Evolutionary conservation across 805 yeast genomes (phyloP).

Genomic region (Wickerhamomyces strasburgensis): DNA sequence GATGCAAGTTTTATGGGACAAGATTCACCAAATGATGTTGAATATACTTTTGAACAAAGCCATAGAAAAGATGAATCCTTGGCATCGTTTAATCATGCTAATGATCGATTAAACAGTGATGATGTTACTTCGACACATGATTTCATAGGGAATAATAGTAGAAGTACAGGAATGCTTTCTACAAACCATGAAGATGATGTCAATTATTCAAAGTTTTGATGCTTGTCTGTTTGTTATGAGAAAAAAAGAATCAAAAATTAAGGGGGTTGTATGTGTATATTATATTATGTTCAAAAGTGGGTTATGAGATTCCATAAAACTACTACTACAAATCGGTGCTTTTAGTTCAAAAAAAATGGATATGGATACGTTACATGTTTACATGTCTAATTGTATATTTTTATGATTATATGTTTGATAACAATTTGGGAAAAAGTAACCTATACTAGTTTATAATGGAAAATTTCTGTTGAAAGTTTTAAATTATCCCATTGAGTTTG

Average conservation of each 20-base stretch:
- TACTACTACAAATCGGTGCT: too few relatives aligned
- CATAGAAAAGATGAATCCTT: conserved; percentile 17
- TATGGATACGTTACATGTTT: too few relatives aligned
- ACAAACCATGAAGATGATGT: conserved; percentile 1
- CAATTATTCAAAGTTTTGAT: conserved; percentile 11
- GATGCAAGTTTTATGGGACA: conserved; percentile 4
- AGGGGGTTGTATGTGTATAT: neutral
- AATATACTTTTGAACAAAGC: conserved; percentile 8
- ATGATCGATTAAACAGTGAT: conserved; percentile 5
- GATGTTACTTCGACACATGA: conserved; percentile 19
- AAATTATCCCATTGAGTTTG: conserved; percentile 13
- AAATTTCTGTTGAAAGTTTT: conserved; percentile 3
- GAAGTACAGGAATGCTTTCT: neutral
- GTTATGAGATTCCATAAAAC: too few relatives aligned
- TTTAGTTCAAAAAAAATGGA: too few relatives aligned
- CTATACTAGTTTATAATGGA: neutral
- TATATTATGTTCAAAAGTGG: neutral
- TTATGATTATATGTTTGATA: neutral
- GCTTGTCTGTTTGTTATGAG: neutral
- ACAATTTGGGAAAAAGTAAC: too few relatives aligned
- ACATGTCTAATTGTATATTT: too few relatives aligned
- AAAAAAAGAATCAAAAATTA: neutral
- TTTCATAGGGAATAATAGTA: conserved; percentile 14
- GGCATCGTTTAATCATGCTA: conserved; percentile 17
- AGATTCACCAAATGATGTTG: neutral